phyloP scores from a whole-genome alignment of 2,329 filamentous ascomycete species.

The Talaromyces sp. region DNA sequence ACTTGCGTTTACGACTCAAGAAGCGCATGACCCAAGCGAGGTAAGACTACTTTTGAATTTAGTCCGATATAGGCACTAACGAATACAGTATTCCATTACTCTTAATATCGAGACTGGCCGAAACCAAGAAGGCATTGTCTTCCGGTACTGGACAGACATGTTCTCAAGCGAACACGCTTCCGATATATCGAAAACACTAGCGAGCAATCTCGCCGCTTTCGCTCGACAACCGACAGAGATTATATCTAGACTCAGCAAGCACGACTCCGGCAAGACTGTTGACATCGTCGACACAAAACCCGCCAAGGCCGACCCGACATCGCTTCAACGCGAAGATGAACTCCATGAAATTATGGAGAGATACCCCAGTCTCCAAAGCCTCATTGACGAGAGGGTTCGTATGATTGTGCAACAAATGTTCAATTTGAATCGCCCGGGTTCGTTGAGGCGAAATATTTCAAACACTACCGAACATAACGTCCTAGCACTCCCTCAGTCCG shows the following conservation, averaged over 20 bases:
- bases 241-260: constrained; percentile 25
- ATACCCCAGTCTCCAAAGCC: constrained; percentile 29
- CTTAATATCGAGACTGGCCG: constrained; percentile 41
- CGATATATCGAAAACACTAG: constrained; percentile 32
- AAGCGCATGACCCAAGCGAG: constrained; percentile 41
- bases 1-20: constrained; percentile 33
- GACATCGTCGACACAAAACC: background rate
- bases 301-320: background rate
- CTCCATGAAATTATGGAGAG: constrained; percentile 21
- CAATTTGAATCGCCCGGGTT: constrained; percentile 25
- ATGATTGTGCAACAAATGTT: constrained; percentile 36
- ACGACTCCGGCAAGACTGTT: background rate
- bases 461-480: constrained; percentile 9
- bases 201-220: constrained; percentile 35
- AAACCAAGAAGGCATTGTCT: constrained; percentile 36
- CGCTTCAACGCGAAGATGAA: background rate
- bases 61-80: background rate
- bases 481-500: background rate
- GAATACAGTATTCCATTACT: constrained; percentile 35
- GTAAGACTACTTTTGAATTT: constrained; percentile 25
- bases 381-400: constrained; percentile 38
- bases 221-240: constrained; percentile 30
- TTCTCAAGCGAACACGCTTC: constrained; percentile 38
- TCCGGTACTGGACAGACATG: constrained; percentile 43
- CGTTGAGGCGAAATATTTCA: constrained; percentile 15